Conservation (phyloP, 345 rosid genomes). For the Salix caprea region DNA sequence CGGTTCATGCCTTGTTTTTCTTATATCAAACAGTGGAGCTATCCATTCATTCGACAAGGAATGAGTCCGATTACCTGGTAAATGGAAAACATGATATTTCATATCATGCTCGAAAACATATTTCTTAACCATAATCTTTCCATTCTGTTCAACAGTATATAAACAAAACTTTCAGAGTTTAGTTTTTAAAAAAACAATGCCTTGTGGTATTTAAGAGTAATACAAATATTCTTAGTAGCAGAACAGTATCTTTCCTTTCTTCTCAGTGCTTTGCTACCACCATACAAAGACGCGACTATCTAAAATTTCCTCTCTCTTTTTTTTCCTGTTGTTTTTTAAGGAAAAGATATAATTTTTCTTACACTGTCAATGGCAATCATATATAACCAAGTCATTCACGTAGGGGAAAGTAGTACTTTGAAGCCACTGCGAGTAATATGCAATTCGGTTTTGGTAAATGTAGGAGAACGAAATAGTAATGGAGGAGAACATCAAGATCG, state of each 20-base stretch:
- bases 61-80: not conserved
- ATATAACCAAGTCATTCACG: not conserved
- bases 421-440: not conserved
- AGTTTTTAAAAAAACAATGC: not conserved
- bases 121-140: not conserved
- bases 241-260: not conserved
- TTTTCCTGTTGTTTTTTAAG: too few species aligned
- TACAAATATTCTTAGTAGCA: not conserved
- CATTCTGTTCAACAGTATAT: not conserved
- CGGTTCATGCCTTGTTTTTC: not conserved
- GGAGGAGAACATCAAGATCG: constrained; percentile 81
- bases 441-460: not conserved
- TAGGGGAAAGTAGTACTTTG: not conserved
- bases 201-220: not conserved
- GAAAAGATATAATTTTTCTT: not conserved
- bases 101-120: not conserved
- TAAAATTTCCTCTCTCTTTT: not conserved
- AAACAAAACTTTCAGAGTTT: not conserved
- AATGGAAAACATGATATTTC: not conserved
- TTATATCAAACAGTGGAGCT: not conserved
- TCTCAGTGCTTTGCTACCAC: not conserved
- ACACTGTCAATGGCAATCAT: not conserved
- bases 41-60: not conserved
- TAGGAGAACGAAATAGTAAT: constrained; percentile 48
- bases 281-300: not conserved